Evolutionary conservation across 345 rosid genomes (phyloP), one percentile per base, ranked within the genome.

Genomic region (Corchorus capsularis): DNA sequence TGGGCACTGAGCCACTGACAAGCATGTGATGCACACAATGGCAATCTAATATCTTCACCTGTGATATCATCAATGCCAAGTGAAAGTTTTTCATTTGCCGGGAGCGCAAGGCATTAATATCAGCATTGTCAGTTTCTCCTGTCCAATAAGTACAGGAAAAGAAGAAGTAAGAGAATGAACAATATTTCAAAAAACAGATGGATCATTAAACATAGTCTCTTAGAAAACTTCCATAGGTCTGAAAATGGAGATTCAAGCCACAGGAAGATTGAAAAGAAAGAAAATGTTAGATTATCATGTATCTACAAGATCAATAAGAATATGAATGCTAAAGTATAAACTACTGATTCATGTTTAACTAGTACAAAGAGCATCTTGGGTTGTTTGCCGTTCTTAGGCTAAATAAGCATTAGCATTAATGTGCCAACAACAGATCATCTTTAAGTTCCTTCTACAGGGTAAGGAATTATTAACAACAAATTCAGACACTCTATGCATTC

Each of bases 31-130:
- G 59, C 57, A 32, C 8, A 32, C 49, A 35, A 39, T 32, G 65
- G 56, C 55, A 22, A 32, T 69, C 45, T 17, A 66, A 72, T 15
- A 20, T 43, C 80, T 73, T 76, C 80, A 93, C 97, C 96, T 90
- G 98, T 76, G 98, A 93, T 77, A 93, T 79, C 94, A 89, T 93
- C 79, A 96, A 78, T 67, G 91, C 97, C 80, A 96, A 80, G 80
- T 96, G 99, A 79, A 96, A 92, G 80, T 93, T 93, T 82, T 91
- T 92, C 94, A 92, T 96, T 82, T 96, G 99, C 68, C 93, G 80
- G 59, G 85, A 72, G 59, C 98, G 98, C 77, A 96, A 77, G 71
- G 92, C 89, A 81, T 83, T 89, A 68, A 93, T 70, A 79, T 81
- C 83, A 71, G 81, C 86, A 82, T 87, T 86, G 63, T 81, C 79